phyloP scores from a whole-genome alignment of 495 filamentous ascomycete species.

The Bathelium albidoporum region DNA sequence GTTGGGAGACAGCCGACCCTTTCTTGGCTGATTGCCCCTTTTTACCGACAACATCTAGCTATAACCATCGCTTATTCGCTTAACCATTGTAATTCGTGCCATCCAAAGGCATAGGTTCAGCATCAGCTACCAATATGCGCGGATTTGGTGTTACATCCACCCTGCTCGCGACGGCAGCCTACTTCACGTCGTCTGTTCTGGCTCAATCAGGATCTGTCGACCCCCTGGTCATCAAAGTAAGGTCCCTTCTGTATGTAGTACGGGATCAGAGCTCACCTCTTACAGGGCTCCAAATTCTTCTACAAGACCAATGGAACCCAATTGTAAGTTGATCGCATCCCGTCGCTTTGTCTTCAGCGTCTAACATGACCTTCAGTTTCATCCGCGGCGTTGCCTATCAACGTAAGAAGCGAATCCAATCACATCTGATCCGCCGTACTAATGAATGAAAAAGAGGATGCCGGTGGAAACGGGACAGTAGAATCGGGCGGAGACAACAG shows the following conservation, averaged over 20 bases:
- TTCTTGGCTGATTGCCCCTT: background rate
- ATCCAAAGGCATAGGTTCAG: constrained; percentile 6
- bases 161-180: constrained; percentile 21
- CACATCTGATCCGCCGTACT: background rate
- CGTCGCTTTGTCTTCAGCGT: background rate
- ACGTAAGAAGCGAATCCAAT: constrained; percentile 31
- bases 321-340: constrained; percentile 51
- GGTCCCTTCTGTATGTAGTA: constrained; percentile 8
- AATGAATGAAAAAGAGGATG: constrained; percentile 36
- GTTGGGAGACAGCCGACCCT: background rate
- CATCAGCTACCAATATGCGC: constrained; percentile 14
- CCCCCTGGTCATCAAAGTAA: constrained; percentile 33
- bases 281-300: constrained; percentile 69
- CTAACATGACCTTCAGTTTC: constrained; percentile 35
- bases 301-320: constrained; percentile 62
- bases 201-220: constrained; percentile 19
- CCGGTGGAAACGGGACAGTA: constrained; percentile 35
- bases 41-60: background rate
- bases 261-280: background rate
- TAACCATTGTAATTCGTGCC: background rate
- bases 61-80: background rate
- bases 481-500: constrained; percentile 16
- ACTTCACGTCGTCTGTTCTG: constrained; percentile 24
- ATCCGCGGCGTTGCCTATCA: constrained; percentile 90
- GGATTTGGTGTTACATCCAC: constrained; percentile 16